Conservation (phyloP, 2,329 filamentous ascomycete species). For the Ophiostoma himal-ulmi region DNA sequence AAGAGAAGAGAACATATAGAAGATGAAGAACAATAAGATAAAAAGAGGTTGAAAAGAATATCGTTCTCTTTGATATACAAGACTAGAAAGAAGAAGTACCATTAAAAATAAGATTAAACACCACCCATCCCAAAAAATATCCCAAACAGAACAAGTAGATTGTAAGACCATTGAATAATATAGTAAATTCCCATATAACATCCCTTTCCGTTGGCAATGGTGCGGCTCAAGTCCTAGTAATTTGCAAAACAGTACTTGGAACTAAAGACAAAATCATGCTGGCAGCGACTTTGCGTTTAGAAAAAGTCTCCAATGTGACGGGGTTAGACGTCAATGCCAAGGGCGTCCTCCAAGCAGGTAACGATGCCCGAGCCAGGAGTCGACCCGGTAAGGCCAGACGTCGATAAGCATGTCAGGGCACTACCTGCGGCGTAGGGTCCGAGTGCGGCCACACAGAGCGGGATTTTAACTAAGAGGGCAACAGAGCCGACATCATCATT, state of each 20-base stretch:
- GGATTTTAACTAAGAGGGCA: slow-evolving; percentile 3
- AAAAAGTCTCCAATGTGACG: background rate
- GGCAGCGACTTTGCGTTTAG: background rate
- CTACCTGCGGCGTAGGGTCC: slow-evolving; percentile 22
- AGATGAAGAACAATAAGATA: background rate
- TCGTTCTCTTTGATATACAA: background rate
- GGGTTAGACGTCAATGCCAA: slow-evolving; percentile 11
- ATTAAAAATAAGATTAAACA: background rate
- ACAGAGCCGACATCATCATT: background rate
- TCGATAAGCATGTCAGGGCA: slow-evolving; percentile 20
- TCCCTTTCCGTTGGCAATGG: background rate
- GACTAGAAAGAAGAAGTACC: background rate
- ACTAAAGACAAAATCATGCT: background rate
- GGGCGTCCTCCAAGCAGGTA: slow-evolving; percentile 19
- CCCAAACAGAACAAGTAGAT: background rate
- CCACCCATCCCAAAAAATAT: background rate
- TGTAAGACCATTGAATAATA: background rate
- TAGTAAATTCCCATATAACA: background rate
- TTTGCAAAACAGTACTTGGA: background rate
- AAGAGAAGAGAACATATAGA: background rate
- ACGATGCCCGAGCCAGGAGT: slow-evolving; percentile 21
- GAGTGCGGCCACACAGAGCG: slow-evolving; percentile 21
- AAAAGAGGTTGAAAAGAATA: background rate
- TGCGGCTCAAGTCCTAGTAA: background rate
- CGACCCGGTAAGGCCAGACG: background rate